These are phyloP conservation scores for Periconia sp. DNA, from an alignment of 2,329 filamentous ascomycete genomes.

Conservation along the genomic window DNA sequence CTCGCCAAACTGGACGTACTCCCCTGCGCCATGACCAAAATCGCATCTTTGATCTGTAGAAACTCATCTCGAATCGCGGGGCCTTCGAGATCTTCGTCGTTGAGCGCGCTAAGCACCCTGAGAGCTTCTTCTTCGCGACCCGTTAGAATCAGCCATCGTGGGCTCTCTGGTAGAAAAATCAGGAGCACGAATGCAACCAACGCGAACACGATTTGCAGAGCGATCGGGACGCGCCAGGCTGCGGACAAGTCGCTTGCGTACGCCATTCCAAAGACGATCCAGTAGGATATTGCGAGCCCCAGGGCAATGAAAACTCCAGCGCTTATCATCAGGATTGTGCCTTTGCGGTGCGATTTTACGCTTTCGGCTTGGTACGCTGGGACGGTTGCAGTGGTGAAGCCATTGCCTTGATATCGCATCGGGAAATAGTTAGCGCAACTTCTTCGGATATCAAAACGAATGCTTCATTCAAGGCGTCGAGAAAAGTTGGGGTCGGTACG, in stretches of 20 bases:
- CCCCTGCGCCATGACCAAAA: slow-evolving; percentile 33
- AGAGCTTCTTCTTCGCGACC: slow-evolving; percentile 52
- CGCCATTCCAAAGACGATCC: slow-evolving; percentile 56
- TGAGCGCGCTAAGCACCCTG: slow-evolving; percentile 33
- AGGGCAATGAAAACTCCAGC: slow-evolving; percentile 53
- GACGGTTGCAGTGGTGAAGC: slow-evolving; percentile 55
- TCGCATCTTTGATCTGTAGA: slow-evolving; percentile 40
- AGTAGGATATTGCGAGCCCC: slow-evolving; percentile 55
- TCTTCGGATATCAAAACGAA: too few species aligned
- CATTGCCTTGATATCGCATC: slow-evolving; percentile 45
- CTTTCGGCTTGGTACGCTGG: slow-evolving; percentile 56
- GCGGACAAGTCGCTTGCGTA: slow-evolving; percentile 41
- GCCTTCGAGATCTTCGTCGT: slow-evolving; percentile 26
- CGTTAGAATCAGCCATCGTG: slow-evolving; percentile 60
- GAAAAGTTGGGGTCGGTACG: too few species aligned
- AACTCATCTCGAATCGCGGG: slow-evolving; percentile 44
- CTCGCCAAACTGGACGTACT: slow-evolving; percentile 23
- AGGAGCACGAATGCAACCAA: slow-evolving; percentile 56
- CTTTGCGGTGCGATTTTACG: slow-evolving; percentile 47
- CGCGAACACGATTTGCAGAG: slow-evolving; percentile 61
- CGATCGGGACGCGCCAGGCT: slow-evolving; percentile 58
- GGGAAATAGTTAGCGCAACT: not conserved
- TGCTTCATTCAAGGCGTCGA: too few species aligned
- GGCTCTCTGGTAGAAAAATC: slow-evolving; percentile 58
- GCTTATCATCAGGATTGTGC: slow-evolving; percentile 52